phyloP scores from a whole-genome alignment of 768 basidiomycete species.

The Exidia glandulosa region DNA sequence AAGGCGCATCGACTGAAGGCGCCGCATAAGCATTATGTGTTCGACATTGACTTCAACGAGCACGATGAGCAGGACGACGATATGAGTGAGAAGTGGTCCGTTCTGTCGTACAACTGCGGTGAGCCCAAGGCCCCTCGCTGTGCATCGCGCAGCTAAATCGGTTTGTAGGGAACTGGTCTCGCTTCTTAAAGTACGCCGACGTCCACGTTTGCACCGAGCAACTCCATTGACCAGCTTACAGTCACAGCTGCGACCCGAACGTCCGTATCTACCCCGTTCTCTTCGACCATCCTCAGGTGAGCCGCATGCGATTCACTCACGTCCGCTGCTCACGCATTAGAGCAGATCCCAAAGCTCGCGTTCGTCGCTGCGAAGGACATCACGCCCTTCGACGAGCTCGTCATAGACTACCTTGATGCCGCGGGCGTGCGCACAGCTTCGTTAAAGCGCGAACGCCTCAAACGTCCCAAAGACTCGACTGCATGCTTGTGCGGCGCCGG shows the following conservation, averaged over 20 bases:
- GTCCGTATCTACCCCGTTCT: slow-evolving; percentile 45
- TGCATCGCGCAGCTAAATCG: slow-evolving; percentile 2
- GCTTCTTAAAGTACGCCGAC: slow-evolving; percentile 70
- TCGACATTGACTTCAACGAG: slow-evolving; percentile 54
- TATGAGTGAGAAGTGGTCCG: slow-evolving; percentile 34
- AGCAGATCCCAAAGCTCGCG: slow-evolving; percentile 45
- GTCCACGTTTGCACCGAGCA: no score
- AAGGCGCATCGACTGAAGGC: slow-evolving; percentile 27
- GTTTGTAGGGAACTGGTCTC: slow-evolving; percentile 58
- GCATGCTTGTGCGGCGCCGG: no score
- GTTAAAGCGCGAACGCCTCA: no score
- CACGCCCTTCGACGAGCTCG: slow-evolving; percentile 41
- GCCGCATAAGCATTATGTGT: slow-evolving; percentile 37
- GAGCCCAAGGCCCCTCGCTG: slow-evolving; percentile 8
- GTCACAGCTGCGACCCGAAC: slow-evolving; percentile 59
- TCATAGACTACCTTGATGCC: slow-evolving; percentile 39
- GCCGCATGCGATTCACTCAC: neutral
- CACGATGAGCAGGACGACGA: slow-evolving; percentile 22
- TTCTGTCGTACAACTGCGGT: slow-evolving; percentile 46
- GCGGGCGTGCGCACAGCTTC: neutral
- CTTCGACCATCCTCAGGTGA: slow-evolving; percentile 43
- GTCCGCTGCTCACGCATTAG: slow-evolving; percentile 26
- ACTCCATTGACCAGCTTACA: no score
- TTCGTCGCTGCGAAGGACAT: slow-evolving; percentile 44
- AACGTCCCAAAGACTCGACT: no score